These are phyloP conservation scores for Paecilomyces sp. DNA, from an alignment of 2,329 filamentous ascomycete genomes.

Conservation along the genomic window DNA sequence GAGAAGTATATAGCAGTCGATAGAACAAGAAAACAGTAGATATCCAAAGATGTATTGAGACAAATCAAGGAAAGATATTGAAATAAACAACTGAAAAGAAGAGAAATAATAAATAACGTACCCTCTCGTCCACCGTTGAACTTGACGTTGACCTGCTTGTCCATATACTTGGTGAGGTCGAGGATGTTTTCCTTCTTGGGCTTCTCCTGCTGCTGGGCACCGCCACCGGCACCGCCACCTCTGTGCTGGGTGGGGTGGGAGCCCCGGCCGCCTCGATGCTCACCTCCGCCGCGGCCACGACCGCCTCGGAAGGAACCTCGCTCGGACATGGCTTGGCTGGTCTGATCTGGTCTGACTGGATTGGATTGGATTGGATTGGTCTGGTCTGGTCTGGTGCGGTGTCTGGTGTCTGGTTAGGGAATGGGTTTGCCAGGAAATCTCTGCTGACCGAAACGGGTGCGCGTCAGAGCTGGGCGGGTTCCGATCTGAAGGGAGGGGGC, in stretches of 20 bases:
- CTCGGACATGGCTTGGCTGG: slow-evolving; percentile 30
- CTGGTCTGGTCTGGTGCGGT: background rate
- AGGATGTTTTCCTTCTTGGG: slow-evolving; percentile 99
- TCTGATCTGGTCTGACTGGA: background rate
- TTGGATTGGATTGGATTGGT: background rate
- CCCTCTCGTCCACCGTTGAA: slow-evolving; percentile 93
- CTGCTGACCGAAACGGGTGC: background rate
- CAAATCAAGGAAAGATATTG: no score
- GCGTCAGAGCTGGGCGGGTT: background rate
- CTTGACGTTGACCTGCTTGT: slow-evolving; percentile 91
- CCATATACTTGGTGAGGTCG: slow-evolving; percentile 91
- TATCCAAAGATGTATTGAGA: no score
- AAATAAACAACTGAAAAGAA: no score
- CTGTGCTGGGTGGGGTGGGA: slow-evolving; percentile 36
- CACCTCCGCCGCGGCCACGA: slow-evolving; percentile 30
- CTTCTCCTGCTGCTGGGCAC: slow-evolving; percentile 55
- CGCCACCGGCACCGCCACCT: slow-evolving; percentile 43
- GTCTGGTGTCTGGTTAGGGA: background rate
- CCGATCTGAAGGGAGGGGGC: background rate
- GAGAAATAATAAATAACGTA: slow-evolving; percentile 32
- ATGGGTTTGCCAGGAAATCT: background rate
- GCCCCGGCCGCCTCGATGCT: slow-evolving; percentile 39
- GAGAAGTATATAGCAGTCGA: background rate
- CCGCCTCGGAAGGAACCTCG: slow-evolving; percentile 49
- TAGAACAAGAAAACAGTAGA: no score